phyloP scores from a whole-genome alignment of 176 grass and related monocot genomes.

The Cymbopogon citratus region DNA sequence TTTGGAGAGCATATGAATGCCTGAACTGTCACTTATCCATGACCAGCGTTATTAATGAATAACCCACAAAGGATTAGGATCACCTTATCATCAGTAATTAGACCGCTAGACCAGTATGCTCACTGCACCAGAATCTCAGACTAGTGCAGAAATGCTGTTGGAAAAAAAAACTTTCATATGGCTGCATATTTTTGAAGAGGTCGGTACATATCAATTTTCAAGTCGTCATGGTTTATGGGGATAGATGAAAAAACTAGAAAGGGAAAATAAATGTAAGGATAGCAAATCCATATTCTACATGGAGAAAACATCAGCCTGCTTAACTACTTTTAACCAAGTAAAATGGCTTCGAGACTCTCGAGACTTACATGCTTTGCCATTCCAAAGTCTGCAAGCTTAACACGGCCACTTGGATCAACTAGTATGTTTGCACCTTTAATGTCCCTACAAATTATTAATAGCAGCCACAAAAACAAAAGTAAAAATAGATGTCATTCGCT shows the following conservation, averaged over 20 bases:
- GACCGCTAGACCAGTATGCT: neutral
- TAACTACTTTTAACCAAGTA: neutral
- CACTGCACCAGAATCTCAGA: neutral
- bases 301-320: neutral
- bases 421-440: constrained; percentile 99
- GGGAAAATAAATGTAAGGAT: neutral
- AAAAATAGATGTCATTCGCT: constrained; percentile 17
- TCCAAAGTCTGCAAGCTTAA: constrained; percentile 99
- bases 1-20: neutral
- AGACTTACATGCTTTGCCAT: constrained; percentile 98
- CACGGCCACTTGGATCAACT: constrained; percentile 92
- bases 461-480: constrained; percentile 3
- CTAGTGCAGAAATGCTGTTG: neutral
- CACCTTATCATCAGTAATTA: neutral
- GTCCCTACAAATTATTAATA: constrained; percentile 57
- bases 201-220: constrained; percentile 19
- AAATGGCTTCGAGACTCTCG: neutral
- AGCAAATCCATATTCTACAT: constrained; percentile 17
- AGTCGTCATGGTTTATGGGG: neutral
- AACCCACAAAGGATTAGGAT: neutral
- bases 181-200: neutral
- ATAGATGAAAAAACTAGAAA: neutral
- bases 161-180: neutral
- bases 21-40: neutral
- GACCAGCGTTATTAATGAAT: neutral